Conservation (phyloP, 106 monocot species). For the Narthecium ossifragum region DNA sequence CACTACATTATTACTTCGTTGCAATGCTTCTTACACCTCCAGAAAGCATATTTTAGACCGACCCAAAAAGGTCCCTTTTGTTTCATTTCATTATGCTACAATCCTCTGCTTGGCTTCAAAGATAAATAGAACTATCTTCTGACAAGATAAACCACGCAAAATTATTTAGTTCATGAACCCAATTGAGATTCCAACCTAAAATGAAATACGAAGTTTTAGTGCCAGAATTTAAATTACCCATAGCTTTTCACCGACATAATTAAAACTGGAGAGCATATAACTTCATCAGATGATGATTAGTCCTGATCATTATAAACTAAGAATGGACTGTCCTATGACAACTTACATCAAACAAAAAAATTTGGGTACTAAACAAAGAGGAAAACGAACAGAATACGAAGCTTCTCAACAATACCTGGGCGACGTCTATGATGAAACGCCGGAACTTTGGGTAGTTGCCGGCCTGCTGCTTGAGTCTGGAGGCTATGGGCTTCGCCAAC, state of each 20-base stretch:
- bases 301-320: no score
- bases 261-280: not conserved
- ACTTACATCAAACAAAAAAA: not conserved
- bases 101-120: not conserved
- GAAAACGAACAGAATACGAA: not conserved
- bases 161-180: no score
- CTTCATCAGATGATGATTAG: no score
- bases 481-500: conserved; percentile 25
- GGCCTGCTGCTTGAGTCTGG: conserved; percentile 30
- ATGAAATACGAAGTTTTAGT: not conserved
- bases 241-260: not conserved
- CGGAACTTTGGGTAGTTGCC: conserved; percentile 31
- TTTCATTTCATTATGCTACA: not conserved
- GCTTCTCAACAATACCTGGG: conserved; percentile 17
- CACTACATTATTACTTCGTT: not conserved
- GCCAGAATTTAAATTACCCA: not conserved
- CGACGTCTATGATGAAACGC: conserved; percentile 33
- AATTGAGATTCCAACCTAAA: not conserved
- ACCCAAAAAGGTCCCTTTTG: not conserved
- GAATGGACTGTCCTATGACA: no score
- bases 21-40: not conserved
- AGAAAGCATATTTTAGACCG: not conserved
- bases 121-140: not conserved
- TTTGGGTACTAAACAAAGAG: not conserved
- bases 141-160: no score